phyloP scores from a whole-genome alignment of 2,329 filamentous ascomycete species.

The Sordariomycetes sp. region DNA sequence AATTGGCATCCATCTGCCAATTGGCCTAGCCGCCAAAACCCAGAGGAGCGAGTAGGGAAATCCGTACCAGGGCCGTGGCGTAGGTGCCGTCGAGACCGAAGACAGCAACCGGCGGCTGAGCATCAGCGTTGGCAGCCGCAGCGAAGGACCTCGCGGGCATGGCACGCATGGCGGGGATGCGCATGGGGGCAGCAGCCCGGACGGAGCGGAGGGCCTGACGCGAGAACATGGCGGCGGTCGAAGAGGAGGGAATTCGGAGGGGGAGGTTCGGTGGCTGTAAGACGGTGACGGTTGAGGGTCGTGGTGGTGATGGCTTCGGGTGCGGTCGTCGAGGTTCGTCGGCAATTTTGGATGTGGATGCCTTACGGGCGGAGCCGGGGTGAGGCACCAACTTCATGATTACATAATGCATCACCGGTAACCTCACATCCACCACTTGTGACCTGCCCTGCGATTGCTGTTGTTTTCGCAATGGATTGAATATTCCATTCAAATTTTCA shows the following conservation, averaged over 20 bases:
- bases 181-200: slow-evolving; percentile 51
- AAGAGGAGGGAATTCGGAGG: slow-evolving; percentile 10
- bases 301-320: slow-evolving; percentile 7
- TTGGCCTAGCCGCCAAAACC: neutral
- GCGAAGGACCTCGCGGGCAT: slow-evolving; percentile 72
- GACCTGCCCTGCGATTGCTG: too few relatives aligned
- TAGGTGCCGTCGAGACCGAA: slow-evolving; percentile 98
- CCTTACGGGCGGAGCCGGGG: slow-evolving; percentile 25
- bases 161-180: slow-evolving; percentile 30
- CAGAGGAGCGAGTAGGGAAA: neutral
- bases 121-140: slow-evolving; percentile 63
- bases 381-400: slow-evolving; percentile 25
- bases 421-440: too few relatives aligned
- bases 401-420: too few relatives aligned
- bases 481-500: too few relatives aligned
- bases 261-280: neutral
- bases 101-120: slow-evolving; percentile 81
- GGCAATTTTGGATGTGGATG: slow-evolving; percentile 33
- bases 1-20: neutral
- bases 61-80: slow-evolving; percentile 89
- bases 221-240: slow-evolving; percentile 41
- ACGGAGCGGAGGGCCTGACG: slow-evolving; percentile 49
- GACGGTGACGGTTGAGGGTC: slow-evolving; percentile 8
- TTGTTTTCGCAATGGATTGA: too few relatives aligned
- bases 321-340: slow-evolving; percentile 19